Evolutionary conservation across 208 protist genomes (phyloP), one percentile per base, ranked within the genome.

Genomic region (Acanthamoeba healyi): DNA sequence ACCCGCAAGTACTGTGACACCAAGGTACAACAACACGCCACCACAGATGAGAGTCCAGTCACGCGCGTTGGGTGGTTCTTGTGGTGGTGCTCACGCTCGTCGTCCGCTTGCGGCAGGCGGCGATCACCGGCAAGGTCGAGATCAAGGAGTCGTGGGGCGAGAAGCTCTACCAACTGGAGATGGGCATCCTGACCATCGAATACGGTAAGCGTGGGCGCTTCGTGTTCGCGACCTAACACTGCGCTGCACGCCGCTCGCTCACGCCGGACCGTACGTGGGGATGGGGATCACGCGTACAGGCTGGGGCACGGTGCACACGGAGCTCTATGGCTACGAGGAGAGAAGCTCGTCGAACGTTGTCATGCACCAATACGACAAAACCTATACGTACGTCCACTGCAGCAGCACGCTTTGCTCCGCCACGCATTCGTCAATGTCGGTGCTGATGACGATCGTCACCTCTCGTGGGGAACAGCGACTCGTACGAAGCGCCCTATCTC

Each of bases 101-200:
- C n/a, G n/a, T n/a, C n/a, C n/a, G n/a, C n/a, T n/a, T n/a, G n/a
- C n/a, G 19, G 61, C 65, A 79, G 70, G 70, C 70, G 38, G 40
- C 70, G 15, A 79, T 79, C 1, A 79, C 32, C 15, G 70, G 70
- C 32, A 79, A 79, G 19, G 70, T 79, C 36, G 40, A 40, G 22
- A 79, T 79, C 70, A 79, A 79, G 34, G 70, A 79, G 40, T 40
- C 70, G 15, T 79, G 70, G 70, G 70, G 70, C 70, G 70, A 79
- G 70, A 79, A 79, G 70, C 19, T 79, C 38, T 79, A 49, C 24
- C 70, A 79, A 19, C 19, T 79, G 70, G 70, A 79, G 70, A 49
- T 79, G 32, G 70, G 70, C 70, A 79, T 79, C 36, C 40, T 79
- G 15, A 79, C 70, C 70, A 79, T 79, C 70, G 70, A 79, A 79